Conservation (phyloP, 2,329 filamentous ascomycete species). For the Fusarium marasasianum region DNA sequence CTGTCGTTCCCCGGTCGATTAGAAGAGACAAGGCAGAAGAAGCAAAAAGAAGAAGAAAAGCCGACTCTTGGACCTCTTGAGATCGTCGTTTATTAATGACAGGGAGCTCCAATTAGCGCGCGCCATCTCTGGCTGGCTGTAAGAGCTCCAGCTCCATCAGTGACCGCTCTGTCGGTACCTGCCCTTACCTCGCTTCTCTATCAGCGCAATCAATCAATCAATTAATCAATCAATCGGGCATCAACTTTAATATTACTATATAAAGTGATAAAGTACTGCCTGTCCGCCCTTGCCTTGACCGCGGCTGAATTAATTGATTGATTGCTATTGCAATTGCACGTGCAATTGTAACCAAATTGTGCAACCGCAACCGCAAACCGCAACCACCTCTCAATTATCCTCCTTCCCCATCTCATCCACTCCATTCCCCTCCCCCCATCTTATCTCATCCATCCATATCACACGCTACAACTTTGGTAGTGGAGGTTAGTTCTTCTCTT, state of each 20-base stretch:
- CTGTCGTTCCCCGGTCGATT: conserved; percentile 5
- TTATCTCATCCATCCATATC: conserved; percentile 23
- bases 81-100: conserved; percentile 19
- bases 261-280: neutral
- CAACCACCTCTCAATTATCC: conserved; percentile 30
- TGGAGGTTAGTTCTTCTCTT: conserved; percentile 9
- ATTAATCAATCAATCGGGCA: neutral
- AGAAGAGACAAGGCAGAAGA: conserved; percentile 1
- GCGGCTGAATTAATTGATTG: conserved; percentile 12
- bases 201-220: neutral
- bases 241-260: neutral
- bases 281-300: neutral
- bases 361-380: conserved; percentile 30
- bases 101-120: conserved; percentile 33
- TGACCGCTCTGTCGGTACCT: conserved; percentile 35
- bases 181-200: neutral
- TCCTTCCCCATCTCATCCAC: conserved; percentile 26
- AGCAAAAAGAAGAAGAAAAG: neutral
- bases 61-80: conserved; percentile 10
- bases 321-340: conserved; percentile 21
- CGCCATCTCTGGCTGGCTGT: conserved; percentile 23
- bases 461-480: conserved; percentile 10
- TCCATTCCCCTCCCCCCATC: conserved; percentile 11
- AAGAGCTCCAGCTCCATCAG: conserved; percentile 18
- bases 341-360: conserved; percentile 32